phyloP scores from a whole-genome alignment of 169 alveolate species.

The Cryptosporidium parvum region DNA sequence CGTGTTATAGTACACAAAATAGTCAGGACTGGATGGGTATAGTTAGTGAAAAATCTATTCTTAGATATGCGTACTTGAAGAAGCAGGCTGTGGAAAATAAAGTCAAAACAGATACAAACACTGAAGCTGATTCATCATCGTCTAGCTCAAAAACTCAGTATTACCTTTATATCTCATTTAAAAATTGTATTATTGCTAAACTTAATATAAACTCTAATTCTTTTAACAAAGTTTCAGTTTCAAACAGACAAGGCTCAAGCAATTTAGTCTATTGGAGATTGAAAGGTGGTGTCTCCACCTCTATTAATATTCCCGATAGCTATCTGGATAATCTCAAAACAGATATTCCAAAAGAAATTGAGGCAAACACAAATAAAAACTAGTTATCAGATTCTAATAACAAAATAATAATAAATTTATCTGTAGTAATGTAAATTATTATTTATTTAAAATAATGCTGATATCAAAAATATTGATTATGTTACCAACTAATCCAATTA shows the following conservation, averaged over 20 bases:
- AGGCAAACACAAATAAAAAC: neutral
- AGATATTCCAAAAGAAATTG: neutral
- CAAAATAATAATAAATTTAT: neutral
- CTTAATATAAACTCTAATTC: neutral
- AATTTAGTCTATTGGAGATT: conserved; percentile 54
- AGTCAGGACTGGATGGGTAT: conserved; percentile 28
- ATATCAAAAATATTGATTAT: neutral
- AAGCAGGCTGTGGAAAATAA: conserved; percentile 9
- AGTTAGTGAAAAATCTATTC: neutral
- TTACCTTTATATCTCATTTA: conserved; percentile 46
- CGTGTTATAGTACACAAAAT: conserved; percentile 17
- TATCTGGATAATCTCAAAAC: neutral
- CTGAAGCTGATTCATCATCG: neutral
- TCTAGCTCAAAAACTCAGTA: neutral
- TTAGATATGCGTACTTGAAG: conserved; percentile 47
- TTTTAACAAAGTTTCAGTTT: neutral
- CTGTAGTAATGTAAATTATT: neutral
- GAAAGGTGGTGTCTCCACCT: conserved; percentile 49
- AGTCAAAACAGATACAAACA: neutral
- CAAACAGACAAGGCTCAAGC: neutral
- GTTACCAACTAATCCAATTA: neutral
- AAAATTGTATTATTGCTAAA: conserved; percentile 33
- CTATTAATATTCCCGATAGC: conserved; percentile 6
- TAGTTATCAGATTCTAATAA: neutral
- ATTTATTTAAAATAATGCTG: neutral